Evolutionary conservation across 257 asterid genomes (phyloP), one percentile per base, ranked within the genome.

Genomic region (Gentiana dahurica): DNA sequence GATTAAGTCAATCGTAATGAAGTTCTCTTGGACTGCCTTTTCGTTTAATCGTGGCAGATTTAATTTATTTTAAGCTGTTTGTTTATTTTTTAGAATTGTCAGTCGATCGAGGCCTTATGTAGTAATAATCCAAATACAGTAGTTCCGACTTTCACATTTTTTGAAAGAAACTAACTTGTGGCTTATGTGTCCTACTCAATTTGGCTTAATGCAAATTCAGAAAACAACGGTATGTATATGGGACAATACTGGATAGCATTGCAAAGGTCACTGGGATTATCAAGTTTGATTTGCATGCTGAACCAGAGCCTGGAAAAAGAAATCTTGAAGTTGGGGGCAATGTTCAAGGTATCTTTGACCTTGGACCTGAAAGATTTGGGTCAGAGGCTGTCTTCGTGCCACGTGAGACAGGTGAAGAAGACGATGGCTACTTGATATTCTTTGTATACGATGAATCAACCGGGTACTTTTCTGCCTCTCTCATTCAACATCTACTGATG

Each of bases 371-470:
- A 59, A 78, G 86, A 71, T 92, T 81, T 66, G 98, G 98, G 64
- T 92, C 98, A 10, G 98, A 92, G 77, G 97, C 98, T 54, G 55
- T 92, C 34, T 88, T 87, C 68, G 87, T 92, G 66, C 95, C 97
- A 3, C 80, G 82, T 13, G 73, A 77, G 70, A 76, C 90, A 67
- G 95, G 89, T 15, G 98, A 87, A 72, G 98, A 92, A 79, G 98
- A 92, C 12, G 94, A 85, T 71, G 98, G 98, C 68, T 88, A 88
- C 87, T 78, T 92, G 82, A 92, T 92, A 65, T 83, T 79, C 94
- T 92, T 92, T 54, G 81, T 52, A 35, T 94, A 88, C 64, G 89
- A 92, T 65, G 98, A 85, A 76, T 78, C 71, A 55, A 81, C 95
- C 0, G 97, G 97, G 97, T 92, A 92, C 56, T 70, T 66, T 43